phyloP scores from a whole-genome alignment of 257 asterid genomes.

The Solanum bulbocastanum region DNA sequence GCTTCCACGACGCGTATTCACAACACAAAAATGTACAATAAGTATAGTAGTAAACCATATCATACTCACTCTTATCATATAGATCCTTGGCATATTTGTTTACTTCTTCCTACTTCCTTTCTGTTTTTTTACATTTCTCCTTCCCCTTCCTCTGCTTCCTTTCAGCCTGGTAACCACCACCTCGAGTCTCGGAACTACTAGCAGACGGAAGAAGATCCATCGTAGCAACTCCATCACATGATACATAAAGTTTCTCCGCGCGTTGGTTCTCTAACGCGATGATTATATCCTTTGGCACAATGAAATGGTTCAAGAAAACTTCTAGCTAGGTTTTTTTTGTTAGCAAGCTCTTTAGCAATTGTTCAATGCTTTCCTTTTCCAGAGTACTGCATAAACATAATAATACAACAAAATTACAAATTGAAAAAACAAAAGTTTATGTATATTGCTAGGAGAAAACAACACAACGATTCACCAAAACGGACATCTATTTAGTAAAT shows the following conservation, averaged over 20 bases:
- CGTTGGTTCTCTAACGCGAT: background rate
- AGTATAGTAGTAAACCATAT: background rate
- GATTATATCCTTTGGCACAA: background rate
- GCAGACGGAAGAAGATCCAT: background rate
- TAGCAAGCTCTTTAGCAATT: conserved; percentile 4
- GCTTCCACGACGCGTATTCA: background rate
- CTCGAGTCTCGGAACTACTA: background rate
- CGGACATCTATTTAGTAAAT: background rate
- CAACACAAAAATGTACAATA: background rate
- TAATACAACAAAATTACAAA: background rate
- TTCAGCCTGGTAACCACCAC: background rate
- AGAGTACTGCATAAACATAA: background rate
- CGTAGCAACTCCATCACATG: background rate
- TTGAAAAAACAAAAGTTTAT: background rate
- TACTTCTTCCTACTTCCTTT: background rate
- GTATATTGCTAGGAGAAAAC: background rate
- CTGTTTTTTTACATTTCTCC: background rate
- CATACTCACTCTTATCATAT: background rate
- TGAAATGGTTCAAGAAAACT: background rate
- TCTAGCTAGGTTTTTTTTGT: conserved; percentile 1
- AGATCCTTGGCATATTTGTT: background rate
- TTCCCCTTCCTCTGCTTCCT: conserved; percentile 7
- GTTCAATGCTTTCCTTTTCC: background rate
- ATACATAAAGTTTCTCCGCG: background rate
- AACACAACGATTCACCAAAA: background rate